These are phyloP conservation scores for Podila clonocystis DNA, from an alignment of 192 early-diverging fungal species.

Conservation along the genomic window DNA sequence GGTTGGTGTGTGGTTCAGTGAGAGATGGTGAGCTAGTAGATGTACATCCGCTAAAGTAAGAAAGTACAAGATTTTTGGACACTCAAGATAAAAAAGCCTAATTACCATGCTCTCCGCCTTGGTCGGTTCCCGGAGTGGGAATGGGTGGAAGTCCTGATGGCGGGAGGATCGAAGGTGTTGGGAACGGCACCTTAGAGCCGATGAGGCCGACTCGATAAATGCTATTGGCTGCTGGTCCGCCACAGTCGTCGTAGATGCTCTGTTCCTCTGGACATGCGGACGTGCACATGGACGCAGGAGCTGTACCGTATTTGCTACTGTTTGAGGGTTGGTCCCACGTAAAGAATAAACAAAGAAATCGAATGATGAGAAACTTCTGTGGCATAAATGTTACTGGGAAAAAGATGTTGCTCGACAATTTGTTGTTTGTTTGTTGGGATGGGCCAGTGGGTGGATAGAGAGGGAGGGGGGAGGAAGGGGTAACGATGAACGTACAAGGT, in stretches of 20 bases:
- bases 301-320: slow-evolving; percentile 35
- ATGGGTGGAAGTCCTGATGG: neutral
- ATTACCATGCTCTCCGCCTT: neutral
- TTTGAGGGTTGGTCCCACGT: no score
- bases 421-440: neutral
- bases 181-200: slow-evolving; percentile 13
- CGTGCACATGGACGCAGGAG: slow-evolving; percentile 24
- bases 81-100: no score
- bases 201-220: slow-evolving; percentile 16
- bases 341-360: slow-evolving; percentile 1
- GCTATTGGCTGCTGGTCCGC: slow-evolving; percentile 32
- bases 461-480: neutral
- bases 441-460: neutral
- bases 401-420: no score
- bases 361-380: neutral
- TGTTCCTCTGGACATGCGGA: slow-evolving; percentile 27
- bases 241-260: slow-evolving; percentile 39
- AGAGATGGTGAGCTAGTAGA: no score
- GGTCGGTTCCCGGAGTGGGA: neutral
- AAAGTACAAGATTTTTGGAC: no score
- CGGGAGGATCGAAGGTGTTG: slow-evolving; percentile 16
- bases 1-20: neutral
- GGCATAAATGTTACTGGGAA: no score
- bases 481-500: slow-evolving; percentile 10
- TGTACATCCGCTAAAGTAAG: no score